Evolutionary conservation across 768 basidiomycete species (phyloP).

Genomic region (Lentinula sp.): DNA sequence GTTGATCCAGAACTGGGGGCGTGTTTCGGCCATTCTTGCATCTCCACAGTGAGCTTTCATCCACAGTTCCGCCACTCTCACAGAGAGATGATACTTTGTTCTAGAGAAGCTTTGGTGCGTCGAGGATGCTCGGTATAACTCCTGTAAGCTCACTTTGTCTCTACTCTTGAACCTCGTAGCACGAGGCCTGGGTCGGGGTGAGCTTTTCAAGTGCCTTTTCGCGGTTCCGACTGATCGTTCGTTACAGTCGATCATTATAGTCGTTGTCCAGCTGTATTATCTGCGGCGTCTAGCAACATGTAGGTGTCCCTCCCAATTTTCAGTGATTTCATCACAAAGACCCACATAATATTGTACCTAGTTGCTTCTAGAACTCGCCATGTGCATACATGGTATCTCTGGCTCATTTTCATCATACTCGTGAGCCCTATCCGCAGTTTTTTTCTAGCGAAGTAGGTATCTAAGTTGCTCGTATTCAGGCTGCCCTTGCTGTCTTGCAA

Average conservation of each 20-base stretch:
- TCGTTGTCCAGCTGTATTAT: slow-evolving; percentile 11
- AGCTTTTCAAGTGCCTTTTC: background rate
- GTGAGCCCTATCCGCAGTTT: background rate
- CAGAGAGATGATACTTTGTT: background rate
- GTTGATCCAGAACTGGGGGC: slow-evolving; percentile 11
- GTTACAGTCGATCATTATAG: slow-evolving; percentile 9
- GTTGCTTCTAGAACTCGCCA: slow-evolving; percentile 10
- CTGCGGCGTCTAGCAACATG: slow-evolving; percentile 10
- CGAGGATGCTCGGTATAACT: background rate
- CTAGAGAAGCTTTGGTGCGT: slow-evolving; percentile 1
- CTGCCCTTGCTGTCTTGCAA: slow-evolving; percentile 9
- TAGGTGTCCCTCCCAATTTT: background rate
- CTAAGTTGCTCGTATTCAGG: background rate
- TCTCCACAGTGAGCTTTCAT: slow-evolving; percentile 7
- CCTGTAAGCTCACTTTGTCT: background rate
- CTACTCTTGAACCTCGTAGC: background rate
- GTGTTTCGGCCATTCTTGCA: slow-evolving; percentile 11
- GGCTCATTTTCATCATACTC: slow-evolving; percentile 6
- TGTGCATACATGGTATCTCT: slow-evolving; percentile 10
- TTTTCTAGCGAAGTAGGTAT: background rate
- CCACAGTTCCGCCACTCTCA: background rate
- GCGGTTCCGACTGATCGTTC: background rate
- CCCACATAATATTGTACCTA: background rate
- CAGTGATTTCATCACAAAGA: background rate
- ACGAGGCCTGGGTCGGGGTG: background rate